Evolutionary conservation across 345 rosid species (phyloP).

Genomic region (Nasturtium officinale): DNA sequence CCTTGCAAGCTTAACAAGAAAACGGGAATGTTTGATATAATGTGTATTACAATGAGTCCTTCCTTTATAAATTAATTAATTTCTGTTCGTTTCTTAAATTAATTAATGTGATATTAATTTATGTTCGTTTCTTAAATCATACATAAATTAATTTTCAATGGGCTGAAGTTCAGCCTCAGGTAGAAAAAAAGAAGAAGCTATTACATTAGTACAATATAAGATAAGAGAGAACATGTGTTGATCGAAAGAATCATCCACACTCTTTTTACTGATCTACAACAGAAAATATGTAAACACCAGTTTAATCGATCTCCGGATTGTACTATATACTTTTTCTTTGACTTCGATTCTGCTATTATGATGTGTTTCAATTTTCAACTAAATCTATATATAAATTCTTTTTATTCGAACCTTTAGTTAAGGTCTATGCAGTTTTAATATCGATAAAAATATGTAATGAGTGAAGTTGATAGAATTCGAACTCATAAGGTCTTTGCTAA

Average conservation of each 20-base stretch:
- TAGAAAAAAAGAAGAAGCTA: no score
- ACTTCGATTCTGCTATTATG: not conserved
- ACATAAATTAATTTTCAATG: not conserved
- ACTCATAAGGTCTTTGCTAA: not conserved
- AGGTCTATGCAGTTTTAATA: not conserved
- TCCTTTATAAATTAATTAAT: not conserved
- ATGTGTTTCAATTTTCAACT: not conserved
- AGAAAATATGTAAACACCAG: not conserved
- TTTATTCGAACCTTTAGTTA: no score
- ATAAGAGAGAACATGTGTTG: not conserved
- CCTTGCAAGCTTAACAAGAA: not conserved
- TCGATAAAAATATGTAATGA: not conserved
- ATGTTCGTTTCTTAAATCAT: no score
- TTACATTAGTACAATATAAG: no score
- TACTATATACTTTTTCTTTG: not conserved
- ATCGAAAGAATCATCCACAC: not conserved
- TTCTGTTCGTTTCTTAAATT: no score
- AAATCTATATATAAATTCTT: no score
- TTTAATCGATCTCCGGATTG: not conserved
- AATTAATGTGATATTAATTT: no score
- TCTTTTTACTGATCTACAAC: not conserved
- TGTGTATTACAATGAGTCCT: not conserved
- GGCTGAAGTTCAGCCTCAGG: not conserved
- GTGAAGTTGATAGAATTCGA: not conserved
- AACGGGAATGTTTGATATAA: not conserved